These are phyloP conservation scores for Physcomitrellopsis africana DNA, from an alignment of 225 moss, liverwort and hornwort genomes.

Conservation along the genomic window DNA sequence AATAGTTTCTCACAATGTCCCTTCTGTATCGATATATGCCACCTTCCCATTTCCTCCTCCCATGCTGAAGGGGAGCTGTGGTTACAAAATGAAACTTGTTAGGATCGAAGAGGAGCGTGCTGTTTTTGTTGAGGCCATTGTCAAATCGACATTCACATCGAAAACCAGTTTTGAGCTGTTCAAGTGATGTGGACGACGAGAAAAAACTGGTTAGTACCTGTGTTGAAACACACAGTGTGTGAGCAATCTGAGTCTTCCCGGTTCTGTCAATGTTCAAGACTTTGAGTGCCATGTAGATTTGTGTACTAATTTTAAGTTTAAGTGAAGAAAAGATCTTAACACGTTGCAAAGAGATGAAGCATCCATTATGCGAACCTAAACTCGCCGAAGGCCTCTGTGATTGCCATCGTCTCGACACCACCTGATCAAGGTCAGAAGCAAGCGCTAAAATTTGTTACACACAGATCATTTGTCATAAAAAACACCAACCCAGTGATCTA, in stretches of 20 bases:
- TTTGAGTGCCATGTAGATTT: not conserved
- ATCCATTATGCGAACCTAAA: slow-evolving; percentile 62
- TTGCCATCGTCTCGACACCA: slow-evolving; percentile 89
- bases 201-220: slow-evolving; percentile 47
- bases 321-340: not conserved
- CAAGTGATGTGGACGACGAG: not conserved
- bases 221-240: slow-evolving; percentile 93
- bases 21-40: slow-evolving; percentile 94
- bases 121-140: slow-evolving; percentile 1
- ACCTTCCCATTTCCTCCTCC: slow-evolving; percentile 95
- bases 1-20: slow-evolving; percentile 70
- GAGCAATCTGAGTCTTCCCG: slow-evolving; percentile 89
- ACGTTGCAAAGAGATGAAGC: not conserved
- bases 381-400: slow-evolving; percentile 92
- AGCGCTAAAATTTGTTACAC: slow-evolving; percentile 23
- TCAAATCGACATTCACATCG: not conserved
- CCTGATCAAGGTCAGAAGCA: slow-evolving; percentile 44
- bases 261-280: slow-evolving; percentile 57
- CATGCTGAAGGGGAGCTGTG: slow-evolving; percentile 78
- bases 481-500: too few relatives aligned
- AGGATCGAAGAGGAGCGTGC: slow-evolving; percentile 12
- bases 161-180: not conserved
- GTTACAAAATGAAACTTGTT: slow-evolving; percentile 9
- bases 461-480: not conserved
- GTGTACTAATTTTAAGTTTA: not conserved